phyloP scores from a whole-genome alignment of 148 eudicot genomes.

The Spergularia marina region DNA sequence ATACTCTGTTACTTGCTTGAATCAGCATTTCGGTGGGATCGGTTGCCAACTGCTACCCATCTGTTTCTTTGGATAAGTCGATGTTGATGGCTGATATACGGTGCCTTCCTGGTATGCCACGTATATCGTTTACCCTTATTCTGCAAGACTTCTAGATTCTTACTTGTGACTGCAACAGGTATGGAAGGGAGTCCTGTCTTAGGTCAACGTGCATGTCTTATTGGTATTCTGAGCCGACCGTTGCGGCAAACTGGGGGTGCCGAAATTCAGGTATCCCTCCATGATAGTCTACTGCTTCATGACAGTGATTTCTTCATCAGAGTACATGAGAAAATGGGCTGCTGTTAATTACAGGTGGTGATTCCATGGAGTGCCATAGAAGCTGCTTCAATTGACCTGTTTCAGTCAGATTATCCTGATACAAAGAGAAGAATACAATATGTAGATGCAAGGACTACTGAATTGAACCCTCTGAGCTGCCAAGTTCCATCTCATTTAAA shows the following conservation, averaged over 20 bases:
- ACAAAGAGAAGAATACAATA: conserved; percentile 21
- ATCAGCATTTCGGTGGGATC: conserved; percentile 80
- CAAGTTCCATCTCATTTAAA: conserved; percentile 21
- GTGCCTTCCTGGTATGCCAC: conserved; percentile 81
- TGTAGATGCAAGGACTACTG: conserved; percentile 26
- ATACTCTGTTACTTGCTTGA: conserved; percentile 25
- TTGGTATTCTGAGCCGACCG: conserved; percentile 77
- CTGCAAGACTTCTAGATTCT: conserved; percentile 17
- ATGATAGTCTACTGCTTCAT: not conserved
- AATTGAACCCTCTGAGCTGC: conserved; percentile 18
- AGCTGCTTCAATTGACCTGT: conserved; percentile 55
- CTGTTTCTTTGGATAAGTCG: conserved; percentile 42
- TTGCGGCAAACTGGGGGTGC: conserved; percentile 82
- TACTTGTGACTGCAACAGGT: conserved; percentile 44
- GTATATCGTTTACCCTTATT: conserved; percentile 11
- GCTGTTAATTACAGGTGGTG: conserved; percentile 58
- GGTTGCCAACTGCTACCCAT: conserved; percentile 74
- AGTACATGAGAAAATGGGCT: conserved; percentile 9
- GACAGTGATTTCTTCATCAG: not conserved
- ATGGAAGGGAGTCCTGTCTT: conserved; percentile 95
- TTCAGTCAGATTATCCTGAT: conserved; percentile 36
- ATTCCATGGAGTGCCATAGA: conserved; percentile 92
- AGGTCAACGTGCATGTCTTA: conserved; percentile 55
- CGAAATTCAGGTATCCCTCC: conserved; percentile 73
- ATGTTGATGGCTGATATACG: conserved; percentile 93